Evolutionary conservation across 331 rosid species (phyloP).

Genomic region (Malus hybrid): DNA sequence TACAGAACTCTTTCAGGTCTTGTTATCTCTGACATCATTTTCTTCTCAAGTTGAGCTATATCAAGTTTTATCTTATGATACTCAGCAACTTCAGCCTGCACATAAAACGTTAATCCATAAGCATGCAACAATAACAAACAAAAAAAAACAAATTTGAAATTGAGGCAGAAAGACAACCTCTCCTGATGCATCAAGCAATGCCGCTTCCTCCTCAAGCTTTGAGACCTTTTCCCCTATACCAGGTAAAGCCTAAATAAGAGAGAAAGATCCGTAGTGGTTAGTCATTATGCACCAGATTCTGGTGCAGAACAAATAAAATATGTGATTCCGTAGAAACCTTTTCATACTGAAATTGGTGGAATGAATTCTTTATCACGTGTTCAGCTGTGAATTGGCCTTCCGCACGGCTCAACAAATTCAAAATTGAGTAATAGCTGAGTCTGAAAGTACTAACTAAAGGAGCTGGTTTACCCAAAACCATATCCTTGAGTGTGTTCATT

Average conservation of each 20-base stretch:
- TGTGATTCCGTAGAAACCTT: constrained; percentile 53
- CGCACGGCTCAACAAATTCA: constrained; percentile 95
- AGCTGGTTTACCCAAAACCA: constrained; percentile 98
- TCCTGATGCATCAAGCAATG: constrained; percentile 79
- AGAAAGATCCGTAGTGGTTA: constrained; percentile 1
- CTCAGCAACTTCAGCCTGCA: constrained; percentile 83
- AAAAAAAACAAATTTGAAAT: constrained; percentile 2
- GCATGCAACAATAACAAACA: background rate
- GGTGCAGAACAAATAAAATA: constrained; percentile 1
- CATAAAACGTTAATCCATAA: constrained; percentile 1
- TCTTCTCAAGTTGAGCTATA: constrained; percentile 79
- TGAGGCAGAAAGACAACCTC: constrained; percentile 44
- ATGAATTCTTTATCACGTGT: constrained; percentile 86
- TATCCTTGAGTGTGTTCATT: constrained; percentile 84
- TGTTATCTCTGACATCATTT: constrained; percentile 79
- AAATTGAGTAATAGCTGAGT: constrained; percentile 96
- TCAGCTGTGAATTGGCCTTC: constrained; percentile 99
- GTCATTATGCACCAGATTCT: constrained; percentile 7
- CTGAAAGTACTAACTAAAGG: constrained; percentile 95
- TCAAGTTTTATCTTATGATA: constrained; percentile 85
- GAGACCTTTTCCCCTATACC: constrained; percentile 76
- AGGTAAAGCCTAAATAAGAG: constrained; percentile 67
- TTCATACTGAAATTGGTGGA: constrained; percentile 96
- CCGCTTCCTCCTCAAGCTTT: constrained; percentile 82
- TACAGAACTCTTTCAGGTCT: constrained; percentile 87